These are phyloP conservation scores for Clavariopsis aquatica DNA, from an alignment of 495 filamentous ascomycete genomes.

Conservation along the genomic window DNA sequence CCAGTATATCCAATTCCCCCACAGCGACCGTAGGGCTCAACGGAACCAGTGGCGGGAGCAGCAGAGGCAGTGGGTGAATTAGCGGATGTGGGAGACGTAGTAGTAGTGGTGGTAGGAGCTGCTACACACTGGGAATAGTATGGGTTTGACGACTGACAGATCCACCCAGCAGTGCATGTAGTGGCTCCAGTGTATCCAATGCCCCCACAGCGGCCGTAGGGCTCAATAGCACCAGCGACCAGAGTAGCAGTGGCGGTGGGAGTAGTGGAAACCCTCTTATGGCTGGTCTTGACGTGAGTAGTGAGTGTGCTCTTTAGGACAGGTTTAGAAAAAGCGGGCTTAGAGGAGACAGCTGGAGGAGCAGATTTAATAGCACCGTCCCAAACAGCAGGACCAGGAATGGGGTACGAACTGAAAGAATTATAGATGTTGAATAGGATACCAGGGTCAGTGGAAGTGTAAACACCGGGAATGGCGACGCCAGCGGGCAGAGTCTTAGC, in stretches of 20 bases:
- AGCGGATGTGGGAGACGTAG: too few species aligned
- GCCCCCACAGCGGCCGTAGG: constrained; percentile 36
- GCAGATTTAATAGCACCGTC: constrained; percentile 16
- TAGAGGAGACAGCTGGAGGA: background rate
- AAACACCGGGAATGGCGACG: constrained; percentile 37
- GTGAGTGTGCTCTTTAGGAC: too few species aligned
- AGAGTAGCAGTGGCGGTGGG: constrained; percentile 4
- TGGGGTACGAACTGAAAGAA: constrained; percentile 28
- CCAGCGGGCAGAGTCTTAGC: constrained; percentile 37
- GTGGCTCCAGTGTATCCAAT: constrained; percentile 28
- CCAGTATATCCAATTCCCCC: constrained; percentile 31
- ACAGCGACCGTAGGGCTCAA: constrained; percentile 32
- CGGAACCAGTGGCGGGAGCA: constrained; percentile 14
- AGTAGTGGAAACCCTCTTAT: too few species aligned
- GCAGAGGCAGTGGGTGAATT: constrained; percentile 2
- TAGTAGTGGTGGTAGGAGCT: too few species aligned
- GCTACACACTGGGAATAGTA: constrained; percentile 39
- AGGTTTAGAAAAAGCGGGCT: background rate
- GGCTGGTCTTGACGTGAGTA: too few species aligned
- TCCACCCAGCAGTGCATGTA: constrained; percentile 20
- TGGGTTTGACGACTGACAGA: constrained; percentile 28
- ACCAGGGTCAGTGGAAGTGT: constrained; percentile 35
- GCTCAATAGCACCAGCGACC: constrained; percentile 13
- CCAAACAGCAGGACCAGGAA: constrained; percentile 35
- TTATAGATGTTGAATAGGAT: constrained; percentile 36